Conservation (phyloP, 805 yeast genomes). For the Candida loeiensis region DNA sequence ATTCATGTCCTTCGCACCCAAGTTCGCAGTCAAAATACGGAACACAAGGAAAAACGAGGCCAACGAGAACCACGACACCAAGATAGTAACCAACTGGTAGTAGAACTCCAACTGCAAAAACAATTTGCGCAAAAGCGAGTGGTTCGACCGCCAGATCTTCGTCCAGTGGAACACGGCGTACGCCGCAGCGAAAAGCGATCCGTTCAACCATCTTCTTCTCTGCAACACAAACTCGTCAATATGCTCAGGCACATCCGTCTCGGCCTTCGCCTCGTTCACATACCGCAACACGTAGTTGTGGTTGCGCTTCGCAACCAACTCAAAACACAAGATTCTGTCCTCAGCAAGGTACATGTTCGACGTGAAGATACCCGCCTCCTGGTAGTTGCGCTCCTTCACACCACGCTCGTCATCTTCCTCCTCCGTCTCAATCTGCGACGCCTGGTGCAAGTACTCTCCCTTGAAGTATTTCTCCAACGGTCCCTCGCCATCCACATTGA, state of each 20-base stretch:
- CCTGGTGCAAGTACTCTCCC: constrained; percentile 79
- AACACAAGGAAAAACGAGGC: constrained; percentile 91
- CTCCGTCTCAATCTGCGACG: constrained; percentile 39
- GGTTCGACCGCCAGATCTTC: constrained; percentile 86
- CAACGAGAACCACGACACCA: constrained; percentile 89
- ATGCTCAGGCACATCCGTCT: constrained; percentile 95
- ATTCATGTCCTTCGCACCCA: constrained; percentile 58
- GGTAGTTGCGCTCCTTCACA: constrained; percentile 35
- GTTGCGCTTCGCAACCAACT: constrained; percentile 78
- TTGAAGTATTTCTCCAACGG: constrained; percentile 89
- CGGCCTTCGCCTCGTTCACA: constrained; percentile 90
- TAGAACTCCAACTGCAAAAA: constrained; percentile 83
- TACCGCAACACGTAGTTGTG: constrained; percentile 89
- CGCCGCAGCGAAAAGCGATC: constrained; percentile 95
- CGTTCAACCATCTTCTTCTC: constrained; percentile 97
- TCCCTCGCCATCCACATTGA: constrained; percentile 68
- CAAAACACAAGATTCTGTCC: constrained; percentile 96
- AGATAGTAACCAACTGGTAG: constrained; percentile 74
- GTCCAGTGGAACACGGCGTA: constrained; percentile 83
- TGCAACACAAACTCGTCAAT: constrained; percentile 93
- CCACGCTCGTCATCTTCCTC: constrained; percentile 38
- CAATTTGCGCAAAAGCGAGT: constrained; percentile 73
- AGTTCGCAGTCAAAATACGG: constrained; percentile 78
- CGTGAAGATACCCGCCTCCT: constrained; percentile 71
- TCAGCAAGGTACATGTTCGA: constrained; percentile 97